Evolutionary conservation across 2,329 filamentous ascomycete genomes (phyloP).

Genomic region (Arachnopeziza araneosa): DNA sequence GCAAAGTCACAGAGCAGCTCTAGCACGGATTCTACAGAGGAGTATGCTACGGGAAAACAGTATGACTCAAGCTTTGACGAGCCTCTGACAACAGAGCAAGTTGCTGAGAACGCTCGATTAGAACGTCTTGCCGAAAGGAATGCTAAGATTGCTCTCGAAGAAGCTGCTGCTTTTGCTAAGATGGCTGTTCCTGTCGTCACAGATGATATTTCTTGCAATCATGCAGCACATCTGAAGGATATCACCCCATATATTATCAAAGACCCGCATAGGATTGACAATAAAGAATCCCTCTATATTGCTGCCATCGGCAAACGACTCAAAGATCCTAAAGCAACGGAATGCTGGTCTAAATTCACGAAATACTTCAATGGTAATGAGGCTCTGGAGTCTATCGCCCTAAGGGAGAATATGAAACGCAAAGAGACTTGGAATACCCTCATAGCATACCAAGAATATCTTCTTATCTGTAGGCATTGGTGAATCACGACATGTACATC

Average conservation of each 20-base stretch:
- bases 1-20: constrained; percentile 18
- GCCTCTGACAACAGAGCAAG: constrained; percentile 46
- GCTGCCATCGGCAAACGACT: constrained; percentile 53
- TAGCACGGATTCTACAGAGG: constrained; percentile 10
- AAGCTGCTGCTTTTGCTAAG: constrained; percentile 25
- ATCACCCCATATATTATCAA: constrained; percentile 64
- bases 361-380: constrained; percentile 85
- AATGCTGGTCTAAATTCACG: constrained; percentile 64
- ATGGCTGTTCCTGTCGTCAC: constrained; percentile 42
- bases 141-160: constrained; percentile 44
- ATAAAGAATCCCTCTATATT: constrained; percentile 69
- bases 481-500: constrained; percentile 37
- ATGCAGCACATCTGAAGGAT: constrained; percentile 50
- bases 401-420: constrained; percentile 81
- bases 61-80: constrained; percentile 18
- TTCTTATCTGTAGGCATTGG: constrained; percentile 67
- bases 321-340: constrained; percentile 44
- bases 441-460: constrained; percentile 59
- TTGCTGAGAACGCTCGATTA: constrained; percentile 56
- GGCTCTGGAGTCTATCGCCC: constrained; percentile 77
- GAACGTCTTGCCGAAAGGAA: constrained; percentile 52
- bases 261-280: constrained; percentile 72
- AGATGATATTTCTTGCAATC: constrained; percentile 50
- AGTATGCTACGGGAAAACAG: constrained; percentile 11
- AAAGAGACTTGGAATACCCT: constrained; percentile 70